These are phyloP conservation scores for Backusella liffmaniae DNA, from an alignment of 192 early-diverging fungal genomes.

Conservation along the genomic window DNA sequence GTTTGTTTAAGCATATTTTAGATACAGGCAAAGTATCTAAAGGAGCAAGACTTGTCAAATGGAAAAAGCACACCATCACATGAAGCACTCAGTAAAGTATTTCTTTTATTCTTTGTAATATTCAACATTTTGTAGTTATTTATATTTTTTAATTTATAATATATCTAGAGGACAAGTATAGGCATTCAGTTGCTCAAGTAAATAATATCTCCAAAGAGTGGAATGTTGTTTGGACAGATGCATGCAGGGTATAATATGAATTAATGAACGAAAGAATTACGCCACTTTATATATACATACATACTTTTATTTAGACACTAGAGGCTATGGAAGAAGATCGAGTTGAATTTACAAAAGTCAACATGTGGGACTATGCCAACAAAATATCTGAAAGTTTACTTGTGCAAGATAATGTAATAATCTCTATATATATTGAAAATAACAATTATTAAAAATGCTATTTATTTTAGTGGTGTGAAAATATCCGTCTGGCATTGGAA, in stretches of 20 bases:
- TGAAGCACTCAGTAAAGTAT: not conserved
- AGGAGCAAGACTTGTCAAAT: not conserved
- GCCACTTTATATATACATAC: not conserved
- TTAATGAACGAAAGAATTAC: not conserved
- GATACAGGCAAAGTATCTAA: not conserved
- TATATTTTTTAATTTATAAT: not conserved
- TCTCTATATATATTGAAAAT: not conserved
- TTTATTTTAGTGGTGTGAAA: constrained; percentile 19
- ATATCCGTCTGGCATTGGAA: constrained; percentile 8
- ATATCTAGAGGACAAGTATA: not conserved
- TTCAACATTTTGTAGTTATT: not conserved
- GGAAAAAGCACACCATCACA: not conserved
- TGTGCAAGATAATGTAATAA: constrained; percentile 21
- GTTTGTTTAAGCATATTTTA: not conserved
- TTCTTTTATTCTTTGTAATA: not conserved
- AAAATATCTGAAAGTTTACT: constrained; percentile 13
- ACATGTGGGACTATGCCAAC: constrained; percentile 26
- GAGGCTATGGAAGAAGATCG: constrained; percentile 19
- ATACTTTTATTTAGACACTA: not conserved
- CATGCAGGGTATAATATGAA: not conserved
- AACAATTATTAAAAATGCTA: not conserved
- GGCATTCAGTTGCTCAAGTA: not conserved
- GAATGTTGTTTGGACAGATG: not conserved
- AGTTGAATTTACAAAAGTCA: constrained; percentile 17
- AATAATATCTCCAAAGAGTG: not conserved